Evolutionary conservation across 2,329 filamentous ascomycete genomes (phyloP), one percentile per base, ranked within the genome.

Genomic region (Ceratocystis cubensis): DNA sequence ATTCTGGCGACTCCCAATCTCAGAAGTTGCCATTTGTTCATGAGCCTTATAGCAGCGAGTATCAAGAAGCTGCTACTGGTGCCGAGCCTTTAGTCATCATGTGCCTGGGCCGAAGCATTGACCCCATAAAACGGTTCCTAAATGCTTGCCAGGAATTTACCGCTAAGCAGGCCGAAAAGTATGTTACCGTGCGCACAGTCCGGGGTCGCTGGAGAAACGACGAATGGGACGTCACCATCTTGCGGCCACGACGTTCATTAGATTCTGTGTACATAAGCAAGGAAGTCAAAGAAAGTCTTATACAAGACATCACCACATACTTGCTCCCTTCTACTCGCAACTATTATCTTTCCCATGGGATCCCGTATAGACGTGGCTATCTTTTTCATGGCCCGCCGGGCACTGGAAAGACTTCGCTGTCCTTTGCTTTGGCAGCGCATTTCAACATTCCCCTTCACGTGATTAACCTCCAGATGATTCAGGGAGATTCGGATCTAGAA

Each of bases 251-350:
- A 5, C 78, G 88, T 17, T 86, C 87, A 0, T 88, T 93, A 78
- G 80, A 81, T 63, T 93, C 89, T 0, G 88, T 95, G 0, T 85
- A 91, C 1, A 79, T 94, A 3, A 87, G 90, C 69, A 77, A 80
- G 7, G 74, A 79, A 59, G 82, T 89, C 71, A 93, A 92, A 74
- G 76, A 80, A 1, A 78, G 80, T 41, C 79, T 93, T 2, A 75
- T 92, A 8, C 77, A 78, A 30, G 89, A 94, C 71, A 86, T 93
- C 71, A 88, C 89, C 70, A 88, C 91, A 71, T 93, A 90, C 69
- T 78, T 94, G 0, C 84, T 90, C 65, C 88, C 88, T 0, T 77
- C 80, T 0, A 89, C 85, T 0, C 82, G 84, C 1, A 79, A 80
- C 8, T 93, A 88, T 87, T 93, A 93, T 71, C 84, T 87, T 0